Base-by-base conservation (phyloP, 1,139 yeast species). In the Geotrichum cucujoidarum region DNA sequence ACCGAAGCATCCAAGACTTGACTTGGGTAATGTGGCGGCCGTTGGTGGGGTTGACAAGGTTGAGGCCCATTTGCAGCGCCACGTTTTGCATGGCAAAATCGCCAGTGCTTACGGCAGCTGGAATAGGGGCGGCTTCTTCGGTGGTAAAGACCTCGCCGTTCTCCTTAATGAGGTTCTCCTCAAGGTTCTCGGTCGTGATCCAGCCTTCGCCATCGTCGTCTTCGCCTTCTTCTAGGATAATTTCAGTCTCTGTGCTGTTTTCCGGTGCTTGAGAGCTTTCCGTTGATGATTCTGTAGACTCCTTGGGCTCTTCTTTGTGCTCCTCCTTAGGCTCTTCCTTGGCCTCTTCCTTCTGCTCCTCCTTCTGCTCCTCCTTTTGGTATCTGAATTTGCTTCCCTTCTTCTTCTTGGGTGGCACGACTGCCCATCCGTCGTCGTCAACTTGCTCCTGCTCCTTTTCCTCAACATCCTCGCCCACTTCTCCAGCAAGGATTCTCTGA, bases 81-180 rank as follows among this genome's bases (percentile, higher is more conserved):
- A 90, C 96, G 66, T 92, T 92, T 65, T 92, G 99, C 65, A 92
- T 87, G 2, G 99, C 97, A 71, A 90, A 92, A 78, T 92, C 99
- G 24, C 95, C 96, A 0, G 97, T 85, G 1, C 95, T 83, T 50
- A 92, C 71, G 1, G 97, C 98, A 21, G 83, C 94, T 54, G 80
- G 78, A 55, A 80, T 53, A 8, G 48, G 38, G 30, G 52, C 53
- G 20, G 41, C 53, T 14, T 52, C 55, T 1, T 51, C 57, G 6
- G 44, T 40, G 16, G 36, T 47, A 2, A 25, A 24, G 13, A 36
- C 29, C 25, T 51, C 55, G 3, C 48, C 54, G 16, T 50, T 49
- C 17, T 51, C 54, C 24, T 45, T 49, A 14, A 44, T 55, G 10
- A 52, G 63, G 10, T 64, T 64, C 37, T 72, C 72, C 27, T 71